Evolutionary conservation across 23 red algal genomes (phyloP).

Genomic region (Gracilaria gracilis): DNA sequence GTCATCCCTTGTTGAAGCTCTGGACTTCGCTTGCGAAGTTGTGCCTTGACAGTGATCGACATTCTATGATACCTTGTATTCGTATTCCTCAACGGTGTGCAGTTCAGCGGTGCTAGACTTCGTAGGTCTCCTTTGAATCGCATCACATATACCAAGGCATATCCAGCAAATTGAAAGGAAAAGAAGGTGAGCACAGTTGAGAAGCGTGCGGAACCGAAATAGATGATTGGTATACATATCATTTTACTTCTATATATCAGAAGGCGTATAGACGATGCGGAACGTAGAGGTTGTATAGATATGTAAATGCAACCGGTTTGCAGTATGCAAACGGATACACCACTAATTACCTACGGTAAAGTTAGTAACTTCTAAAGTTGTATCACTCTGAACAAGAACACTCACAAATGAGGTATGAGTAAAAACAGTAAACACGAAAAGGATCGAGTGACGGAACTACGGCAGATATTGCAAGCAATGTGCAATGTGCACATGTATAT

Average conservation of each 20-base stretch:
- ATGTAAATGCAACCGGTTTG: not conserved
- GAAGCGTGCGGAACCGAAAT: too few species aligned
- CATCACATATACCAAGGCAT: too few species aligned
- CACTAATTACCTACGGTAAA: not conserved
- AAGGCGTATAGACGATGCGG: not conserved
- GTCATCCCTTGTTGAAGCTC: too few species aligned
- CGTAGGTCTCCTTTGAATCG: too few species aligned
- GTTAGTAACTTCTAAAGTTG: constrained; percentile 7
- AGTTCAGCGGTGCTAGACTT: too few species aligned
- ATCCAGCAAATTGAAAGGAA: too few species aligned
- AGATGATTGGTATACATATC: too few species aligned
- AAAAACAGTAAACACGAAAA: constrained; percentile 15
- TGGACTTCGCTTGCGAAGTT: too few species aligned
- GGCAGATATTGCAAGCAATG: not conserved
- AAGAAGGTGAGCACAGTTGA: too few species aligned
- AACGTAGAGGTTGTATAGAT: not conserved
- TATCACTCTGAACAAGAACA: not conserved
- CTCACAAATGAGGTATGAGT: not conserved
- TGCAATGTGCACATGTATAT: not conserved
- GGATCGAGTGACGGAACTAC: not conserved
- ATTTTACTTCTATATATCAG: not conserved
- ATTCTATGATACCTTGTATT: too few species aligned
- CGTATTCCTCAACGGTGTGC: too few species aligned
- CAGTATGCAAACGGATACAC: not conserved
- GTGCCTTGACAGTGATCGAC: too few species aligned